A percentile compares a stretch with the other conserved stretches of the same genome.
phyloP scores from a whole-genome alignment of 352 stramenopile genomes.

The Nothophytophthora sp. region DNA sequence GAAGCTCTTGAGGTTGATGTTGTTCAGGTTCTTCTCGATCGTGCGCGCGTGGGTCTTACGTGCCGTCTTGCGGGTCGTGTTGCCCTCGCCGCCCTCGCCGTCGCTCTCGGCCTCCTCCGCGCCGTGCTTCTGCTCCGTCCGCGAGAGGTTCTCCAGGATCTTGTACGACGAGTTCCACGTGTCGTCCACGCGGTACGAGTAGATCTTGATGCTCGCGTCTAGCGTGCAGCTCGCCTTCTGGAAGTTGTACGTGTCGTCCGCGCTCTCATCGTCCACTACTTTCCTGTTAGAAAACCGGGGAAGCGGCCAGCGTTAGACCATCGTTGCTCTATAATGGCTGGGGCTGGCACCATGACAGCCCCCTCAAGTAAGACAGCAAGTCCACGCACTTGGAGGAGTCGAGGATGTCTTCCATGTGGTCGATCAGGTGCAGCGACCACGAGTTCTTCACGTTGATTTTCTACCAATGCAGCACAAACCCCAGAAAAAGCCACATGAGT shows the following conservation, averaged over 20 bases:
- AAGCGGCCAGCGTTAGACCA: no score
- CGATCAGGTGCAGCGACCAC: slow-evolving; percentile 96
- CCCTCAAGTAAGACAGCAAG: not conserved
- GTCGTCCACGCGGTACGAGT: slow-evolving; percentile 98
- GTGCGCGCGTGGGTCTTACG: slow-evolving; percentile 61
- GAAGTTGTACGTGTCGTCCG: slow-evolving; percentile 93
- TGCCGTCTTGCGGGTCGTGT: slow-evolving; percentile 40
- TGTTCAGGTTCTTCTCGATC: slow-evolving; percentile 88
- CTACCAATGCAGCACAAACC: slow-evolving; percentile 36
- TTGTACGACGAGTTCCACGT: slow-evolving; percentile 97
- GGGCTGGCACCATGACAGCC: no score
- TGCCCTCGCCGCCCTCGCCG: slow-evolving; percentile 28
- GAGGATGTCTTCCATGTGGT: slow-evolving; percentile 97
- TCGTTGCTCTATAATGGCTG: no score
- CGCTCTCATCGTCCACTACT: slow-evolving; percentile 29
- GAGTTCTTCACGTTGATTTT: slow-evolving; percentile 98
- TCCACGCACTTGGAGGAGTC: slow-evolving; percentile 52
- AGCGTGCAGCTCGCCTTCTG: slow-evolving; percentile 97
- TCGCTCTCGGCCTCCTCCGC: slow-evolving; percentile 19
- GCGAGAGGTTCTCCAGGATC: slow-evolving; percentile 97
- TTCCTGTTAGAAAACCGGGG: slow-evolving; percentile 7
- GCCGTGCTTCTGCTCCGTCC: slow-evolving; percentile 67
- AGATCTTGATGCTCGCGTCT: slow-evolving; percentile 99
- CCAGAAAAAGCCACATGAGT: not conserved
- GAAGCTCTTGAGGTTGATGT: slow-evolving; percentile 87